These are phyloP conservation scores for Blastocystis sp. DNA, from an alignment of 352 stramenopile species.

Conservation along the genomic window DNA sequence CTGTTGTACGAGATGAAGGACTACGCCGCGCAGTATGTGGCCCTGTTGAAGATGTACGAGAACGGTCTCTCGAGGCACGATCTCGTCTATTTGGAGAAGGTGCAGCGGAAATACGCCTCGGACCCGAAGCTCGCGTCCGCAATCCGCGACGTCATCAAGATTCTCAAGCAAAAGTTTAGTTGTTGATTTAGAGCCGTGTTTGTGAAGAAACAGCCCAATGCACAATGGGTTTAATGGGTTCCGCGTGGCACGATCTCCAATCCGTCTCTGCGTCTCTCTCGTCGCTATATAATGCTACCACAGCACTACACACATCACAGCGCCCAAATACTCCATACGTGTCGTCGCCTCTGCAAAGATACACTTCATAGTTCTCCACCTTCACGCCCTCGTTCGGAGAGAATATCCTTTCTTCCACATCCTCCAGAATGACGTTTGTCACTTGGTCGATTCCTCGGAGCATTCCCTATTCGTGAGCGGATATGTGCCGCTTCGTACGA, in stretches of 20 bases:
- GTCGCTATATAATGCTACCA: conserved; percentile 55
- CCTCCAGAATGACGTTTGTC: conserved; percentile 66
- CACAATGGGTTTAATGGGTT: conserved; percentile 22
- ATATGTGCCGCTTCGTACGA: not conserved
- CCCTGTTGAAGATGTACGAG: conserved; percentile 23
- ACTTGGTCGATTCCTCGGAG: conserved; percentile 67
- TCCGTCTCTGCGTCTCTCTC: conserved; percentile 29
- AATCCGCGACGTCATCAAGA: conserved; percentile 1
- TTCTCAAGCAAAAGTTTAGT: conserved; percentile 28
- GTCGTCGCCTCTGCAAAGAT: conserved; percentile 64
- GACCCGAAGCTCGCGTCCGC: not conserved
- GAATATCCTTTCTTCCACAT: conserved; percentile 67
- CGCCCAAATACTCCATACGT: conserved; percentile 33
- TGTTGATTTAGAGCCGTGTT: conserved; percentile 46
- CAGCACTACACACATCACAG: conserved; percentile 17
- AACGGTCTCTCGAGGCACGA: conserved; percentile 34
- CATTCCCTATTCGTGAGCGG: conserved; percentile 44
- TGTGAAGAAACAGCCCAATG: conserved; percentile 51
- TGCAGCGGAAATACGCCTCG: not conserved
- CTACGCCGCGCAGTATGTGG: conserved; percentile 14
- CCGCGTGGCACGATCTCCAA: conserved; percentile 12
- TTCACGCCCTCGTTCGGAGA: conserved; percentile 33
- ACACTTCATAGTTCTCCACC: conserved; percentile 53
- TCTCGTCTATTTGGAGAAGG: conserved; percentile 48
- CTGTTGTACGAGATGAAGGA: conserved; percentile 13